phyloP scores from a whole-genome alignment of 106 monocot species.

The Platanthera guangdongensis region DNA sequence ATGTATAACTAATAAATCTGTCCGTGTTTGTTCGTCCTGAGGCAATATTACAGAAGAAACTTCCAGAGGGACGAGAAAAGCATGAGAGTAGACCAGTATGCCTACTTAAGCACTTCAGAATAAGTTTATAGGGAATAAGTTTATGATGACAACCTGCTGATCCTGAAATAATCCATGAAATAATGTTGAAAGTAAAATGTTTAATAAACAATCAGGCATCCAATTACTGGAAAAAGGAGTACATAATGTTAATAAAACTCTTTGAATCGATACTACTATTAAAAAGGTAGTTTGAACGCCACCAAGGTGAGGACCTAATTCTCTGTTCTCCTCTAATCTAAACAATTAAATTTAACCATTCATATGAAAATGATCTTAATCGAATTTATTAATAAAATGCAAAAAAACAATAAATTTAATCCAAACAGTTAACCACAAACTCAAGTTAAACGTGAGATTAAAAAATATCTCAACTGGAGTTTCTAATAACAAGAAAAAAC shows the following conservation, averaged over 20 bases:
- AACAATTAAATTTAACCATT: background rate
- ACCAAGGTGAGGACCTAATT: background rate
- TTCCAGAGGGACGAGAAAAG: slow-evolving; percentile 10
- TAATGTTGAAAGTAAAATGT: background rate
- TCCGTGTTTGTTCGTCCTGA: slow-evolving; percentile 10
- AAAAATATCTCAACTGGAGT: background rate
- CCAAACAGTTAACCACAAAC: background rate
- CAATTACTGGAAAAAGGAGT: background rate
- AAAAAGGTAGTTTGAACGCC: background rate
- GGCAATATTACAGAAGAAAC: slow-evolving; percentile 18
- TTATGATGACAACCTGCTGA: slow-evolving; percentile 4
- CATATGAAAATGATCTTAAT: background rate
- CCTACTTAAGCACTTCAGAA: slow-evolving; percentile 11
- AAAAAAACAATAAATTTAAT: background rate
- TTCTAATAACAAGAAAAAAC: background rate
- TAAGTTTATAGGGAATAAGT: background rate
- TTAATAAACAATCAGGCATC: background rate
- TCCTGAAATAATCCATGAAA: background rate
- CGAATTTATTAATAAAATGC: background rate
- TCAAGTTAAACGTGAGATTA: background rate
- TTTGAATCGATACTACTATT: background rate
- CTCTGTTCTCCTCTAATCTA: background rate
- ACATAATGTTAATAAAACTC: background rate
- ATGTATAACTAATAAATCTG: slow-evolving; percentile 25
- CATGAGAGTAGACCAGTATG: slow-evolving; percentile 2